Evolutionary conservation across 2,329 filamentous ascomycete species (phyloP).

Genomic region (Colletotrichum noveboracense): DNA sequence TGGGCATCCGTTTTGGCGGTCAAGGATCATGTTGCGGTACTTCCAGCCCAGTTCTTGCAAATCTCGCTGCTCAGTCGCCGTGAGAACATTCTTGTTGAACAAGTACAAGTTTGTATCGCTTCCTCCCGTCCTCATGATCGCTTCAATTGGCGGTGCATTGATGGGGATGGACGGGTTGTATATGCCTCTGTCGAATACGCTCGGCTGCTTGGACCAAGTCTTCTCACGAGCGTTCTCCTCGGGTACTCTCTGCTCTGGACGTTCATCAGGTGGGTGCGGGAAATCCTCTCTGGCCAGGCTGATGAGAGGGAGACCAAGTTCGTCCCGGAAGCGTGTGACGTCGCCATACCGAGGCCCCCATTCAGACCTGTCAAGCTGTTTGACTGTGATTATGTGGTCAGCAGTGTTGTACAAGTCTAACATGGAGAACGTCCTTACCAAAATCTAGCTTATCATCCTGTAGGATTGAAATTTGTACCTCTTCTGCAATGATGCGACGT

Average conservation of each 20-base stretch:
- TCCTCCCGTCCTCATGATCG: conserved; percentile 37
- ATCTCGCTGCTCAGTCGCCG: conserved; percentile 41
- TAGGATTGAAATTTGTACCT: conserved; percentile 22
- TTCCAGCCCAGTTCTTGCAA: conserved; percentile 39
- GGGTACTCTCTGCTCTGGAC: neutral
- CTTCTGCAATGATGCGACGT: conserved; percentile 27
- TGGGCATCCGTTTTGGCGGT: conserved; percentile 41
- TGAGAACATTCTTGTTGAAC: conserved; percentile 42
- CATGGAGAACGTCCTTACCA: neutral
- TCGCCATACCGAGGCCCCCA: conserved; percentile 29
- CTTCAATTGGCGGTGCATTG: conserved; percentile 38
- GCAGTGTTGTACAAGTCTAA: neutral
- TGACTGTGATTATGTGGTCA: neutral
- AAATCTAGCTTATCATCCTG: conserved; percentile 8
- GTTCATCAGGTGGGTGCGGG: neutral
- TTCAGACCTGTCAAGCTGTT: neutral
- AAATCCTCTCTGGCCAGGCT: neutral
- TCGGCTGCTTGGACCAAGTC: conserved; percentile 31
- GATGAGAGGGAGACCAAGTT: neutral
- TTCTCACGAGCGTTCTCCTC: conserved; percentile 29
- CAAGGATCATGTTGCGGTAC: conserved; percentile 37
- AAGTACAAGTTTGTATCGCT: conserved; percentile 34
- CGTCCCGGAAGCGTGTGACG: neutral
- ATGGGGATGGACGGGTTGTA: conserved; percentile 38
- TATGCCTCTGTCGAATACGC: conserved; percentile 31